These are phyloP conservation scores for Pittosporum tobira DNA, from an alignment of 129 eudicot species.

Conservation along the genomic window DNA sequence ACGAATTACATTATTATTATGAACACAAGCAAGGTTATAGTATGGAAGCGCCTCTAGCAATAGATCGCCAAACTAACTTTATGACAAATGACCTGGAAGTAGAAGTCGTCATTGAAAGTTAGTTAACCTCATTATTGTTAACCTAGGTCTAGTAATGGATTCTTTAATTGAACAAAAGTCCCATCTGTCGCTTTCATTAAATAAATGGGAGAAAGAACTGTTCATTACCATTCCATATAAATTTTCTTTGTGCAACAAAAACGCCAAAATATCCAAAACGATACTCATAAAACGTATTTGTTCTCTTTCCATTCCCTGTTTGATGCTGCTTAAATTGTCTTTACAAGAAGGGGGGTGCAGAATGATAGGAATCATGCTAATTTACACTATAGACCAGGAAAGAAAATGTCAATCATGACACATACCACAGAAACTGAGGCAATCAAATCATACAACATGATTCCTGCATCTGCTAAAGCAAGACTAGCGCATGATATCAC, in stretches of 20 bases:
- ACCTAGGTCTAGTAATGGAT: too few relatives aligned
- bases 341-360: neutral
- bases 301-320: neutral
- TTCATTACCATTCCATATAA: too few relatives aligned
- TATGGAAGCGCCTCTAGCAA: neutral
- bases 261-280: too few relatives aligned
- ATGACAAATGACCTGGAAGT: neutral
- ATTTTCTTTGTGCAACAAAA: too few relatives aligned
- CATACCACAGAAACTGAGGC: conserved; percentile 91
- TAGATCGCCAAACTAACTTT: neutral
- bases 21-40: neutral
- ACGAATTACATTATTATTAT: neutral
- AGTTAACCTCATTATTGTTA: too few relatives aligned
- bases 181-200: too few relatives aligned
- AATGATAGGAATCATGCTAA: too few relatives aligned
- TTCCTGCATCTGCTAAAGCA: conserved; percentile 98
- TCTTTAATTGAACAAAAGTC: too few relatives aligned
- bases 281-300: too few relatives aligned
- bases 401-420: conserved; percentile 1
- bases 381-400: too few relatives aligned
- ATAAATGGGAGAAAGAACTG: too few relatives aligned
- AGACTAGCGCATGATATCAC: conserved; percentile 93
- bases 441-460: conserved; percentile 87
- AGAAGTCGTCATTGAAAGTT: neutral
- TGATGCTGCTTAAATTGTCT: neutral